Base-by-base conservation (phyloP, 208 protist species). In the Borovskyia barvae region DNA sequence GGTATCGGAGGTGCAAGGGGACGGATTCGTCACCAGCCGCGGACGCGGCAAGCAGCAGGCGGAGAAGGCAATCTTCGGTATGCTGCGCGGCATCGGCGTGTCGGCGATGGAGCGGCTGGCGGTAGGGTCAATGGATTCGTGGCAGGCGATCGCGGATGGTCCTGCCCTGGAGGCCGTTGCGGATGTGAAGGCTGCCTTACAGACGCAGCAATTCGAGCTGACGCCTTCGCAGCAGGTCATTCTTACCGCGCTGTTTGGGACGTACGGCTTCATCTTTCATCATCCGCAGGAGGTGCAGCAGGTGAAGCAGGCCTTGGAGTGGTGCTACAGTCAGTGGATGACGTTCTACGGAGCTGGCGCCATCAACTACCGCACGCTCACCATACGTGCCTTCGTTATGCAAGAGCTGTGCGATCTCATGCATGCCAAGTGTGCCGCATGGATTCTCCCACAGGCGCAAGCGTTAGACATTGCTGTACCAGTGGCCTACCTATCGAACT, bases 241-340 rank as follows among this genome's bases (percentile, higher is more conserved):
- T 7, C 41, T 85, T 28, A 42, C 66, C 1, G 65, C 66, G 17
- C 55, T 87, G 45, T 50, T 87, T 11, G 77, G 72, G 11, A 59
- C 57, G 11, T 87, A 82, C 55, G 72, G 66, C 22, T 87, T 66
- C 66, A 75, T 90, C 19, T 84, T 62, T 60, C 79, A 90, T 54
- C 69, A 85, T 46, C 51, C 51, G 24, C 29, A 45, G 1, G 42
- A 72, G 12, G 42, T 42, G 30, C 45, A 35, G n/a, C 32, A 72
- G 48, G 79, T 82, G 30, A 54, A 52, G 26, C 51, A 69, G 40
- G 75, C 72, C 29, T 40, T 90, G 43, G 37, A 72, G 60, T 86
- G 71, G 77, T 80, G 66, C 50, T 72, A 82, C 56, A 70, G 65
- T 19, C 77, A 75, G 47, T 90, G 83, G 80, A 35, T 78, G 22